Evolutionary conservation across 192 early-diverging fungal genomes (phyloP).

Genomic region (Nowakowskiella sp.): DNA sequence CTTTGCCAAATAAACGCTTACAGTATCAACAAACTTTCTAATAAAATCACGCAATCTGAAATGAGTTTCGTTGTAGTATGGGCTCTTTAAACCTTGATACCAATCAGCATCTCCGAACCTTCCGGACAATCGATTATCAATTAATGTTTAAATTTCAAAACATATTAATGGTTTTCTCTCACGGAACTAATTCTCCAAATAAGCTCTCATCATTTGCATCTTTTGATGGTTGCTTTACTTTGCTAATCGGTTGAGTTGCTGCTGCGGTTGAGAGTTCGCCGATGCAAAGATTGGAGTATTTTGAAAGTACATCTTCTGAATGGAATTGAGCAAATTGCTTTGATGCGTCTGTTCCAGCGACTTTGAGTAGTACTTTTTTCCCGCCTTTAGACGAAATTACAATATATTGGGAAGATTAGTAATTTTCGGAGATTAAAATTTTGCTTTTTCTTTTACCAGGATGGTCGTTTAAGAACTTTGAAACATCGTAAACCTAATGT

Average conservation of each 20-base stretch:
- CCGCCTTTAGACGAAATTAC: neutral
- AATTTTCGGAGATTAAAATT: constrained; percentile 1
- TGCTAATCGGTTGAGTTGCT: no score
- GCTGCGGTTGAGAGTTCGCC: constrained; percentile 23
- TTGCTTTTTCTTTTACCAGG: constrained; percentile 35
- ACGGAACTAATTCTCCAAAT: constrained; percentile 15
- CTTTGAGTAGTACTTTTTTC: no score
- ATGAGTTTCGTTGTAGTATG: constrained; percentile 39
- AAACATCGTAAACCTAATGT: constrained; percentile 46
- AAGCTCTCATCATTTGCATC: constrained; percentile 11
- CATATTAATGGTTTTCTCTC: constrained; percentile 14
- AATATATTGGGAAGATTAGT: constrained; percentile 2
- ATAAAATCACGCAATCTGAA: constrained; percentile 42
- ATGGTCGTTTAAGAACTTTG: constrained; percentile 24
- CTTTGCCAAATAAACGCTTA: no score
- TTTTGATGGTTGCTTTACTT: constrained; percentile 1
- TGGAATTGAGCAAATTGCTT: constrained; percentile 72
- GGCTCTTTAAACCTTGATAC: constrained; percentile 33
- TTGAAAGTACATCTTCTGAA: constrained; percentile 37
- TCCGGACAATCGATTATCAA: constrained; percentile 59
- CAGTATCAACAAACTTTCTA: constrained; percentile 58
- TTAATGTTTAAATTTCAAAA: no score
- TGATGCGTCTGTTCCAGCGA: constrained; percentile 61
- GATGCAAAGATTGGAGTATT: constrained; percentile 38
- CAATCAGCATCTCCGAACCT: constrained; percentile 66